A percentile compares a stretch with the other conserved stretches of the same genome.
These are phyloP conservation scores for Tulasnella sp. DNA, from an alignment of 768 basidiomycete genomes.

Conservation along the genomic window DNA sequence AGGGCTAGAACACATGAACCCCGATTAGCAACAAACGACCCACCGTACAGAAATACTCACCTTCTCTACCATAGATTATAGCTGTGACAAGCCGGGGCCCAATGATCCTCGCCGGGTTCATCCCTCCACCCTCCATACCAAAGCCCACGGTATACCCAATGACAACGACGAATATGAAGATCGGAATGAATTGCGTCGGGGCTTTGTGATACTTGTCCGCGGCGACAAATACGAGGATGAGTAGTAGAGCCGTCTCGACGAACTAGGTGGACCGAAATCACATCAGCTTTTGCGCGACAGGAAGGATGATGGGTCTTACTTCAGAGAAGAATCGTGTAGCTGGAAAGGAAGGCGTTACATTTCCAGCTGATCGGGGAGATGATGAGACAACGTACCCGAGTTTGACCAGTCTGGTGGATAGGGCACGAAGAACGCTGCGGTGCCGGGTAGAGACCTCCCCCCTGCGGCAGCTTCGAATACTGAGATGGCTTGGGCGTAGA, in stretches of 20 bases:
- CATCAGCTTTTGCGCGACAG: not conserved
- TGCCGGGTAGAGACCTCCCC: slow-evolving; percentile 27
- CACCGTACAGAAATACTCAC: slow-evolving; percentile 22
- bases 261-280: slow-evolving; percentile 30
- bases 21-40: not conserved
- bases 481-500: slow-evolving; percentile 53
- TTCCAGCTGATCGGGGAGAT: not conserved
- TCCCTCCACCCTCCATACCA: slow-evolving; percentile 54
- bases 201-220: slow-evolving; percentile 43
- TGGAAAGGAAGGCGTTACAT: not conserved
- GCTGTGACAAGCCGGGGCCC: slow-evolving; percentile 56
- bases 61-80: slow-evolving; percentile 39
- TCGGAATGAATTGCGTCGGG: slow-evolving; percentile 39
- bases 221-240: slow-evolving; percentile 41
- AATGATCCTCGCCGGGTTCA: slow-evolving; percentile 63
- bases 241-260: slow-evolving; percentile 41
- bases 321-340: slow-evolving; percentile 34
- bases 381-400: slow-evolving; percentile 26
- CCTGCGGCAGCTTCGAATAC: slow-evolving; percentile 34
- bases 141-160: slow-evolving; percentile 45
- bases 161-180: slow-evolving; percentile 43
- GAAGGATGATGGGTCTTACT: not conserved
- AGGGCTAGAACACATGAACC: not conserved
- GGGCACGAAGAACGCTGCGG: slow-evolving; percentile 47
- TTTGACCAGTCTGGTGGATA: slow-evolving; percentile 30